Conservation (phyloP, 2,329 filamentous ascomycete genomes). For the Venturia asperata region DNA sequence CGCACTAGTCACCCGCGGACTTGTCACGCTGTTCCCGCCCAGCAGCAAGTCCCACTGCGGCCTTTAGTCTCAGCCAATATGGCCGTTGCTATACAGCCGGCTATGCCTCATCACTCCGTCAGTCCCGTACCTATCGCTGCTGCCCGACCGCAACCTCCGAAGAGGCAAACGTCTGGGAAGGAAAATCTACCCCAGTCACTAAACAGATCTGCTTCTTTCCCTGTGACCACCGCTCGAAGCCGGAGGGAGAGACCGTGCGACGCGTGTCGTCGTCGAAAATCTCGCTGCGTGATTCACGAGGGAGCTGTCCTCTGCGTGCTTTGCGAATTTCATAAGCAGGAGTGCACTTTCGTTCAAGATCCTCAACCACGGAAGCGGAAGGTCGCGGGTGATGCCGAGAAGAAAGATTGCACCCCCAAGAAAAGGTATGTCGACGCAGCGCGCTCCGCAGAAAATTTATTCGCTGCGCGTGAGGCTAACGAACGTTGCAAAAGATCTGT, state of each 20-base stretch:
- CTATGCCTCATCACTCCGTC: conserved; percentile 37
- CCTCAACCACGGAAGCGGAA: conserved; percentile 76
- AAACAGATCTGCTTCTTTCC: conserved; percentile 28
- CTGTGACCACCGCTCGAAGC: conserved; percentile 34
- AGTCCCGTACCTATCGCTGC: conserved; percentile 39
- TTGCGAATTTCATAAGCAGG: conserved; percentile 69
- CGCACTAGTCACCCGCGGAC: not conserved
- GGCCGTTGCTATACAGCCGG: conserved; percentile 42
- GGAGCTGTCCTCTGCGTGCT: conserved; percentile 65
- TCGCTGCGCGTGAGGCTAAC: conserved; percentile 14
- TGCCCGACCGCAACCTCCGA: conserved; percentile 35
- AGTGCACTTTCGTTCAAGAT: conserved; percentile 71
- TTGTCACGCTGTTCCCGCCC: not conserved
- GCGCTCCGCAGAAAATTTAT: conserved; percentile 15
- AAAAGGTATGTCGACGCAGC: conserved; percentile 53
- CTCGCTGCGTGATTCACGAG: conserved; percentile 72
- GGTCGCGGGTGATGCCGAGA: conserved; percentile 53
- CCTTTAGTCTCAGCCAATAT: conserved; percentile 24
- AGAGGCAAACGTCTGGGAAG: conserved; percentile 36
- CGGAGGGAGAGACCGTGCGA: conserved; percentile 46
- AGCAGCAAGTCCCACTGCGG: conserved; percentile 8
- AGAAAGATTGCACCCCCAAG: conserved; percentile 56
- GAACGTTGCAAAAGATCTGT: conserved; percentile 16
- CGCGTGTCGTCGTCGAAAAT: conserved; percentile 65
- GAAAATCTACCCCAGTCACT: conserved; percentile 35